Evolutionary conservation across 768 basidiomycete species (phyloP).

Genomic region (Gelatoporia subvermispora): DNA sequence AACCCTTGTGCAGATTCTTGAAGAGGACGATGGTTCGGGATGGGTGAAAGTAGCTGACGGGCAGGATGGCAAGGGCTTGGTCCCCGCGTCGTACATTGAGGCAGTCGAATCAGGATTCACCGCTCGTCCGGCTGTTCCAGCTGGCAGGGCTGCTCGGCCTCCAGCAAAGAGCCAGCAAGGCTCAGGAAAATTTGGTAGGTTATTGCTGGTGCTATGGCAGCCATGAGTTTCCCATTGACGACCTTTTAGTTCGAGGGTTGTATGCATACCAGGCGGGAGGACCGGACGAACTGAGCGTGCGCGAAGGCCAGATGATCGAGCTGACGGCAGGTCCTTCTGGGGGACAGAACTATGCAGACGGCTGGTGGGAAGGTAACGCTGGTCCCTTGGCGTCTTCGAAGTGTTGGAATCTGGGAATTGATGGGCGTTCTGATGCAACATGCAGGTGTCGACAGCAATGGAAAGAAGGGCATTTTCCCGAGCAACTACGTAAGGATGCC

Average conservation of each 20-base stretch:
- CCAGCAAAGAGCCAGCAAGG: constrained; percentile 20
- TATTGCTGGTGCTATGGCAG: background rate
- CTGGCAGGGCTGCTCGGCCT: too few species aligned
- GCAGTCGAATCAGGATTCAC: constrained; percentile 20
- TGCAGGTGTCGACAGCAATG: constrained; percentile 53
- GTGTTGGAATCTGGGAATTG: constrained; percentile 1
- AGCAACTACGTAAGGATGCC: constrained; percentile 73
- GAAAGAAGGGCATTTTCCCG: constrained; percentile 78
- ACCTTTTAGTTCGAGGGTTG: constrained; percentile 62
- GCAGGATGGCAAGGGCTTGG: constrained; percentile 60
- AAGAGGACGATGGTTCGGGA: constrained; percentile 81
- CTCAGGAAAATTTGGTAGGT: constrained; percentile 49
- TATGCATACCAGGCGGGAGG: constrained; percentile 77
- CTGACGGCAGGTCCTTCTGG: constrained; percentile 57
- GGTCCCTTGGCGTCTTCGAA: background rate
- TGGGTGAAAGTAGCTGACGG: constrained; percentile 74
- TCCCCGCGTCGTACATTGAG: constrained; percentile 80
- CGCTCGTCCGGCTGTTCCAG: background rate
- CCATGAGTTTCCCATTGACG: constrained; percentile 3
- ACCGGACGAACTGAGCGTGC: constrained; percentile 60
- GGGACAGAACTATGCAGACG: constrained; percentile 66
- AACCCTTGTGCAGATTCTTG: constrained; percentile 55
- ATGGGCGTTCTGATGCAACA: constrained; percentile 17
- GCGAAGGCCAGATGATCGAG: constrained; percentile 57
- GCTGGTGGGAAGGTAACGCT: constrained; percentile 81